Evolutionary conservation across 495 filamentous ascomycete genomes (phyloP).

Genomic region (Neurospora africana): DNA sequence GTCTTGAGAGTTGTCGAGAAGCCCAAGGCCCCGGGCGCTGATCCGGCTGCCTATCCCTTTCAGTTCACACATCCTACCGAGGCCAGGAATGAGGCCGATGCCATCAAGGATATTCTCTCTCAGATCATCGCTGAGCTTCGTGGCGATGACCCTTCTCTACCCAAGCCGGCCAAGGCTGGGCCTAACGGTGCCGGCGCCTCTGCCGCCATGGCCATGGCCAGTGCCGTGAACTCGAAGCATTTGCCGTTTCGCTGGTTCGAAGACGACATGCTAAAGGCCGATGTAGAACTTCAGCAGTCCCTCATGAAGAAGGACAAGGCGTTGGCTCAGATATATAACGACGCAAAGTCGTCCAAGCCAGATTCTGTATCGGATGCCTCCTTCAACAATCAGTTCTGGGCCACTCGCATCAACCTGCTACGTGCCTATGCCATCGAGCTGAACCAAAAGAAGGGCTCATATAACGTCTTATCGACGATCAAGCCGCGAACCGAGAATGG

Average conservation of each 20-base stretch:
- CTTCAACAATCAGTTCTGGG: slow-evolving; percentile 90
- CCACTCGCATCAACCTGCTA: slow-evolving; percentile 68
- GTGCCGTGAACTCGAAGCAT: slow-evolving; percentile 33
- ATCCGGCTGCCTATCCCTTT: slow-evolving; percentile 63
- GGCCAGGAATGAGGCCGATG: slow-evolving; percentile 72
- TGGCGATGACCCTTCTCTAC: slow-evolving; percentile 35
- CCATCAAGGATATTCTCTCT: slow-evolving; percentile 73
- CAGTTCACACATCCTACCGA: slow-evolving; percentile 68
- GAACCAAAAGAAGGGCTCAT: slow-evolving; percentile 71
- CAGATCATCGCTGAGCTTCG: slow-evolving; percentile 62
- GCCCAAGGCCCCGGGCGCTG: slow-evolving; percentile 38
- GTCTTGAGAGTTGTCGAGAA: slow-evolving; percentile 81
- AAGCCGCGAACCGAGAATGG: slow-evolving; percentile 72
- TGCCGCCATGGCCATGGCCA: slow-evolving; percentile 38
- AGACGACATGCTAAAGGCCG: slow-evolving; percentile 58
- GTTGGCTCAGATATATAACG: slow-evolving; percentile 70
- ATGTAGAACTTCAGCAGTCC: slow-evolving; percentile 74
- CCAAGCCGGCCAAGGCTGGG: slow-evolving; percentile 25
- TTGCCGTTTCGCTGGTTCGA: slow-evolving; percentile 55
- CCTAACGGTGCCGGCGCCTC: slow-evolving; percentile 26
- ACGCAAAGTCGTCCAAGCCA: slow-evolving; percentile 66
- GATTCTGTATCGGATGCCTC: slow-evolving; percentile 64
- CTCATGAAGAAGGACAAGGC: slow-evolving; percentile 64
- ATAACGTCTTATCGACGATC: slow-evolving; percentile 87
- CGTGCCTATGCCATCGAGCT: slow-evolving; percentile 85